phyloP scores from a whole-genome alignment of 2,329 filamentous ascomycete species.

The Fusarium annulatum region DNA sequence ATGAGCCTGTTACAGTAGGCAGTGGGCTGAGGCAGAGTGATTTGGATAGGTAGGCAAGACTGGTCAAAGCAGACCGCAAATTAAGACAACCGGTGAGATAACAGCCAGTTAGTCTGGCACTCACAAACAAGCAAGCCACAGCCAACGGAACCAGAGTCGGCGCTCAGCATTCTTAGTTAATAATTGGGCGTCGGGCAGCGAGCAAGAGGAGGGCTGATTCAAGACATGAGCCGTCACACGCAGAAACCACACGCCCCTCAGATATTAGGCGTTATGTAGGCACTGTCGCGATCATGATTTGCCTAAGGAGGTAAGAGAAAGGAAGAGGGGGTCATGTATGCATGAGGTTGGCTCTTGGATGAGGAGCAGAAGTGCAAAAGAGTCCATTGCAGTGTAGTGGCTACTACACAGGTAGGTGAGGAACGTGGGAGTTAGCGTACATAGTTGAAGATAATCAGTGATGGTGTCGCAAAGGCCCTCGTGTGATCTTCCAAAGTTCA shows the following conservation, averaged over 20 bases:
- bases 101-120: not conserved
- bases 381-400: not conserved
- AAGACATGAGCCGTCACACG: slow-evolving; percentile 43
- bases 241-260: slow-evolving; percentile 35
- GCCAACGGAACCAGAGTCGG: slow-evolving; percentile 15
- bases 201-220: slow-evolving; percentile 39
- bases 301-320: not conserved
- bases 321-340: slow-evolving; percentile 17
- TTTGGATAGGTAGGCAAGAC: not conserved
- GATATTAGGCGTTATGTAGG: slow-evolving; percentile 15
- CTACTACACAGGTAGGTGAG: not conserved
- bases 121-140: slow-evolving; percentile 5
- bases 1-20: not conserved
- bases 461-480: slow-evolving; percentile 23
- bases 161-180: slow-evolving; percentile 28
- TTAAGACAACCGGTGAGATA: slow-evolving; percentile 19
- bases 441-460: slow-evolving; percentile 12
- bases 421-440: not conserved
- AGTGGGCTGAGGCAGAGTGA: slow-evolving; percentile 8
- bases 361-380: slow-evolving; percentile 9
- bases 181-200: slow-evolving; percentile 43
- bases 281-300: slow-evolving; percentile 24
- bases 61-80: slow-evolving; percentile 17
- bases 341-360: slow-evolving; percentile 13
- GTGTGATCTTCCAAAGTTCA: slow-evolving; percentile 28